Evolutionary conservation across 1,139 yeast genomes (phyloP).

Genomic region (Yamadazyma aaseri): DNA sequence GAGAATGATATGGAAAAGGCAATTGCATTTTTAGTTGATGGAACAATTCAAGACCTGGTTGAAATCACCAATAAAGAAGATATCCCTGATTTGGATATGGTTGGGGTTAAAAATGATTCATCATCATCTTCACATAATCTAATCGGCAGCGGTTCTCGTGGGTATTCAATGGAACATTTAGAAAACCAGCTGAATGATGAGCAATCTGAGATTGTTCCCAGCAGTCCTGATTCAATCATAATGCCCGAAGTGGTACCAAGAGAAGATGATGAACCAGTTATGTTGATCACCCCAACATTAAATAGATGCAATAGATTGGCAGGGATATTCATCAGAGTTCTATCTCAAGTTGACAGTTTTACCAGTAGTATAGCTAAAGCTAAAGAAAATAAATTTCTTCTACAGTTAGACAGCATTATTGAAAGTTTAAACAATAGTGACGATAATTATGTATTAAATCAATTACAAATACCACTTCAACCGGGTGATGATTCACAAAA

Average conservation of each 20-base stretch:
- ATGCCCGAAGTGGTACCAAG: slow-evolving; percentile 3
- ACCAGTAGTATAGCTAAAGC: slow-evolving; percentile 4
- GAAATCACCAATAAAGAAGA: slow-evolving; percentile 15
- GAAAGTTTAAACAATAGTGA: slow-evolving; percentile 5
- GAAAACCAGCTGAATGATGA: not conserved
- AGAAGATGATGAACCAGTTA: slow-evolving; percentile 4
- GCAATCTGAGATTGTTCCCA: slow-evolving; percentile 1
- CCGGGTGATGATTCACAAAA: slow-evolving; percentile 32
- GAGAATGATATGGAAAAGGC: slow-evolving; percentile 55
- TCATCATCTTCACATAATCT: not conserved
- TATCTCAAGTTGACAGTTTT: slow-evolving; percentile 26
- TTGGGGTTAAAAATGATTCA: not conserved
- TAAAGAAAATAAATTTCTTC: slow-evolving; percentile 3
- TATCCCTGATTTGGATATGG: slow-evolving; percentile 15
- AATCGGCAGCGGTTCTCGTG: too few species aligned
- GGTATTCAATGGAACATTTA: slow-evolving; percentile 1
- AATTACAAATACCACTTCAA: slow-evolving; percentile 16
- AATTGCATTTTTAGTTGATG: slow-evolving; percentile 49
- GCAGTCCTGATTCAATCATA: slow-evolving; percentile 2
- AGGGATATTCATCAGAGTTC: slow-evolving; percentile 9
- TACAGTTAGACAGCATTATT: slow-evolving; percentile 5
- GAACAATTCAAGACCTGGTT: slow-evolving; percentile 7
- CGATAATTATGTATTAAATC: slow-evolving; percentile 14
- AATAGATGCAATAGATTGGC: slow-evolving; percentile 9
- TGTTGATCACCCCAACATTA: slow-evolving; percentile 3